Evolutionary conservation across 352 stramenopile species (phyloP).

Genomic region (Blastocystis sp.): DNA sequence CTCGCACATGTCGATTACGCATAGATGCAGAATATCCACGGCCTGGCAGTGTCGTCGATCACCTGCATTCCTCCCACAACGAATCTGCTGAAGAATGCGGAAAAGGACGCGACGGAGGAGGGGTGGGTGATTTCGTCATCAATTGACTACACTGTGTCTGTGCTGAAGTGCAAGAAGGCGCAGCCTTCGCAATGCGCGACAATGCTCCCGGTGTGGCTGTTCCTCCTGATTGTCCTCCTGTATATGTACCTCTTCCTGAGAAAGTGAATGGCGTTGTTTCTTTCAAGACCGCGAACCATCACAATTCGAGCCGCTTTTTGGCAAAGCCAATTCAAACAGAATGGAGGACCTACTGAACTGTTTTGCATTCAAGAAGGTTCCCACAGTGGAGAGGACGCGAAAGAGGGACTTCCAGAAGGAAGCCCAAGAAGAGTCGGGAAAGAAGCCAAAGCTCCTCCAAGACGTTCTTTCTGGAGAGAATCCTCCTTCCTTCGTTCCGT

Average conservation of each 20-base stretch:
- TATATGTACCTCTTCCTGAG: not conserved
- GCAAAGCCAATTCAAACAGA: not conserved
- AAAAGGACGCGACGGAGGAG: not conserved
- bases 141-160: constrained; percentile 55
- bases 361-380: constrained; percentile 56
- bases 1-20: not conserved
- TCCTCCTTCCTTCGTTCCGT: constrained; percentile 41
- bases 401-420: not conserved
- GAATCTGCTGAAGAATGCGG: not conserved
- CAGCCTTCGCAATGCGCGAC: not conserved
- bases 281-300: not conserved
- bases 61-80: not conserved
- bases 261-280: not conserved
- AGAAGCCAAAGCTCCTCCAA: constrained; percentile 16
- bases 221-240: not conserved
- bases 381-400: not conserved
- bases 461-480: constrained; percentile 40
- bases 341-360: constrained; percentile 38
- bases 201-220: not conserved
- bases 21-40: constrained; percentile 11
- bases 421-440: not conserved
- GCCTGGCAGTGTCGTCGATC: constrained; percentile 11
- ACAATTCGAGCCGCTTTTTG: not conserved
- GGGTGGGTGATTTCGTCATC: constrained; percentile 56
- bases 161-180: not conserved